Evolutionary conservation across 306 rosid genomes (phyloP).

Genomic region (Malus orientalis): DNA sequence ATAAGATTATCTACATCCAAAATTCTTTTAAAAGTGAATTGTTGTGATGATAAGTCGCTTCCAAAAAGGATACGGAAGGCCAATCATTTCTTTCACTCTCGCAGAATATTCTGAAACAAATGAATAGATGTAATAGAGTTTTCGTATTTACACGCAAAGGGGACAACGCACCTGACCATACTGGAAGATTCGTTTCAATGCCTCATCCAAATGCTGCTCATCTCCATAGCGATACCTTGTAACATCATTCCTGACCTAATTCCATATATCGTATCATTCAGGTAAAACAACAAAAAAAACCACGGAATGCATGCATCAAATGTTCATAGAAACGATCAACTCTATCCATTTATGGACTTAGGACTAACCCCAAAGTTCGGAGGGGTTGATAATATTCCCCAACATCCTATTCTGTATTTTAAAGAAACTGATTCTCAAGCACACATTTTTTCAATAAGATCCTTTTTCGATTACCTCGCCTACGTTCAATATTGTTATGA

Average conservation of each 20-base stretch:
- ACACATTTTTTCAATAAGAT: neutral
- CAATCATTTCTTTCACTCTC: neutral
- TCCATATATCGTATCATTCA: slow-evolving; percentile 1
- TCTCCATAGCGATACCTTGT: slow-evolving; percentile 90
- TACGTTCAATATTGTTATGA: neutral
- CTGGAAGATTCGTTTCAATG: slow-evolving; percentile 86
- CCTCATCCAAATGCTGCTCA: slow-evolving; percentile 97
- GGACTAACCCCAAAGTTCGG: neutral
- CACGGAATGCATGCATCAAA: neutral
- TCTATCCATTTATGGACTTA: neutral
- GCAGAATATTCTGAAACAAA: neutral
- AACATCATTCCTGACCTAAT: slow-evolving; percentile 82
- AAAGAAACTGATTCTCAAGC: neutral
- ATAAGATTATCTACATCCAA: neutral
- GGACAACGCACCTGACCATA: slow-evolving; percentile 68
- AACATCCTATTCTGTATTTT: neutral
- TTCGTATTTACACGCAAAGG: neutral
- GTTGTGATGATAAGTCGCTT: neutral
- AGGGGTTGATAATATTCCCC: neutral
- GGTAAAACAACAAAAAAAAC: neutral
- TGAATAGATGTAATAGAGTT: neutral
- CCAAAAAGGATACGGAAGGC: neutral
- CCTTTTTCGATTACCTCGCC: neutral
- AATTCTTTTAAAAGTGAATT: neutral
- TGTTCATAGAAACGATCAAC: neutral